A percentile compares a stretch with the other conserved stretches of the same genome.
These are phyloP conservation scores for Tuctoria greenei DNA, from an alignment of 176 grass and related monocot species.

Conservation along the genomic window DNA sequence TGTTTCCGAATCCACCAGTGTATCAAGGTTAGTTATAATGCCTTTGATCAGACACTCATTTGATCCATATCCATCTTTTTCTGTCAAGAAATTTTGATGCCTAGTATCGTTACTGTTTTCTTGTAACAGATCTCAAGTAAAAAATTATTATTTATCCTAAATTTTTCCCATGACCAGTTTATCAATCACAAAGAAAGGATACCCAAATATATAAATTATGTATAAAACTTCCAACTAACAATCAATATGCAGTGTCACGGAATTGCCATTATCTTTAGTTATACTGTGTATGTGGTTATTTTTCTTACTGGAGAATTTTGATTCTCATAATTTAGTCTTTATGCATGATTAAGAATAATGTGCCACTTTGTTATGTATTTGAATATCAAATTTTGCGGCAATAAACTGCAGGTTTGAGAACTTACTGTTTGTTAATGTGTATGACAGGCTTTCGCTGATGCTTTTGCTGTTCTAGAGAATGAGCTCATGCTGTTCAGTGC, in stretches of 20 bases:
- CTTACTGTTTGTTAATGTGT: constrained; percentile 14
- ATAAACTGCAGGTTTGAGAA: constrained; percentile 6
- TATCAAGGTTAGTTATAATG: constrained; percentile 70
- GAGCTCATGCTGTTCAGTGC: constrained; percentile 68
- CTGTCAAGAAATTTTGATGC: constrained; percentile 21
- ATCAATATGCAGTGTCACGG: neutral
- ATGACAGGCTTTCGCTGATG: constrained; percentile 92
- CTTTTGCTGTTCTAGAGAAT: constrained; percentile 81
- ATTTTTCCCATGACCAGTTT: neutral
- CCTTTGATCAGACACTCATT: neutral
- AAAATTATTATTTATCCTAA: neutral
- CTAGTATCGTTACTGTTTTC: neutral
- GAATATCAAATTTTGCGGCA: constrained; percentile 20
- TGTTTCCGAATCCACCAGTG: constrained; percentile 99
- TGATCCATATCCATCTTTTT: constrained; percentile 16
- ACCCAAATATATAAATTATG: neutral
- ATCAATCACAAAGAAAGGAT: neutral
- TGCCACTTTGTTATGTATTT: constrained; percentile 17
- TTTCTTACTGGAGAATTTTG: constrained; percentile 3
- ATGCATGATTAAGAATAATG: neutral
- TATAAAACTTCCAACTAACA: neutral
- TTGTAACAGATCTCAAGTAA: neutral
- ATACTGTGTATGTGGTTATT: neutral
- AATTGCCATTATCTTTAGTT: neutral
- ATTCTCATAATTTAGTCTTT: constrained; percentile 15